A percentile compares a stretch with the other conserved stretches of the same genome.
Evolutionary conservation across 495 filamentous ascomycete genomes (phyloP).

Genomic region (Xylaria longipes): DNA sequence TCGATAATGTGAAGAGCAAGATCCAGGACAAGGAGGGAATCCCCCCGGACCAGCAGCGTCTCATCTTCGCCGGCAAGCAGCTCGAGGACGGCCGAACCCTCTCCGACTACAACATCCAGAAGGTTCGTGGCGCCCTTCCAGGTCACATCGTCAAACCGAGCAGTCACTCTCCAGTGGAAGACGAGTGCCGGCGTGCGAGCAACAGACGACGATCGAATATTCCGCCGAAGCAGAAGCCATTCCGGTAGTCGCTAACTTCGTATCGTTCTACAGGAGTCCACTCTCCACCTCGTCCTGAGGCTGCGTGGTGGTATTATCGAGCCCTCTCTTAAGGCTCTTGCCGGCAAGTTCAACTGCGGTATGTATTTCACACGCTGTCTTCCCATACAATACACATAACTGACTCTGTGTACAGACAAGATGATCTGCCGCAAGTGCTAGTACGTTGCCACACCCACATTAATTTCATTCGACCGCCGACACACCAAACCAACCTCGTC

Average conservation of each 20-base stretch:
- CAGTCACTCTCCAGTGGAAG: background rate
- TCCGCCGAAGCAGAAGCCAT: slow-evolving; percentile 30
- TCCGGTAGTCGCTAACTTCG: slow-evolving; percentile 25
- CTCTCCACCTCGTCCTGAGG: slow-evolving; percentile 98
- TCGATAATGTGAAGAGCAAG: slow-evolving; percentile 97
- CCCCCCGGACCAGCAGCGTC: slow-evolving; percentile 96
- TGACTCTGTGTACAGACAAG: slow-evolving; percentile 62
- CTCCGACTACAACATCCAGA: slow-evolving; percentile 99
- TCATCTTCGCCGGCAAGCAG: slow-evolving; percentile 99
- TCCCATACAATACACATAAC: background rate
- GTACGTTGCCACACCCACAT: slow-evolving; percentile 57
- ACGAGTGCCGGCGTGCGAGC: background rate
- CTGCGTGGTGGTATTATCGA: slow-evolving; percentile 99
- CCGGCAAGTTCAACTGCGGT: slow-evolving; percentile 98
- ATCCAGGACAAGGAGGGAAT: slow-evolving; percentile 99
- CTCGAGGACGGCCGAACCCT: slow-evolving; percentile 98
- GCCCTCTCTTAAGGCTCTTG: slow-evolving; percentile 97
- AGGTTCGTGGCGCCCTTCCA: slow-evolving; percentile 64
- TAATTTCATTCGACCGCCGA: background rate
- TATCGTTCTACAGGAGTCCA: slow-evolving; percentile 76
- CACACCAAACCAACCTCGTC: background rate
- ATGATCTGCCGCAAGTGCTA: slow-evolving; percentile 99
- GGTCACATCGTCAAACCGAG: background rate
- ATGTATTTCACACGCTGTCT: background rate
- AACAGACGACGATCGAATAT: background rate